Evolutionary conservation across 805 yeast species (phyloP), one percentile per base, ranked within the genome.

Genomic region (Wickerhamomyces alni): DNA sequence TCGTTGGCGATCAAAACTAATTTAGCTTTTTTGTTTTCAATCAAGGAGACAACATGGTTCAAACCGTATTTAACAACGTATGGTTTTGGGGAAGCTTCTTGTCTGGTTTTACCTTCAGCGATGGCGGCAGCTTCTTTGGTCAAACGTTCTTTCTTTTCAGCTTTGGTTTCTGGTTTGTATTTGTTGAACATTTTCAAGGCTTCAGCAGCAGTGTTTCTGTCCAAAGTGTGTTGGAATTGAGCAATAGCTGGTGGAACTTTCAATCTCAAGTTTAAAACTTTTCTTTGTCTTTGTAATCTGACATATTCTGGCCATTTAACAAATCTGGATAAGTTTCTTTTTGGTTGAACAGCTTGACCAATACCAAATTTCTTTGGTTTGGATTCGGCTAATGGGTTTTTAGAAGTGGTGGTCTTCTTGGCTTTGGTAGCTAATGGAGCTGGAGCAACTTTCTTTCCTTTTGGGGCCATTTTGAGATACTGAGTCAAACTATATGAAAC

Each of bases 281-380:
- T 91, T 84, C 83, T 93, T 76, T 93, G 98, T 81, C 99, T 89
- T 79, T 91, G 99, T 59, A 93, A 77, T 76, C 95, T 87, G 58
- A 91, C 94, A 69, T 91, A 88, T 74, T 84, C 93, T 67, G 99
- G 99, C 99, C 99, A 93, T 74, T 85, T 93, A 66, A 91, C 98
- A 70, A 86, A 89, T 74, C 98, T 88, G 48, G 95, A 75, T 66
- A 93, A 80, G 82, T 93, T 87, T 75, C 91, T 82, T 79, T 83
- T 87, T 69, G 88, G 95, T 74, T 91, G 98, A 60, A 91, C 62
- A 54, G 82, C 74, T 77, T 93, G 98, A 63, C 99, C 99, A 62
- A 93, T 83, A 73, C 98, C 98, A 65, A 82, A 91, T 75, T 80
- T 82, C 75, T 82, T 83, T 69, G 96, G 95, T 55, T 87, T 76